A percentile compares a stretch with the other conserved stretches of the same genome.
phyloP scores from a whole-genome alignment of 2,329 filamentous ascomycete genomes.

The Cryphonectria nitschkei region DNA sequence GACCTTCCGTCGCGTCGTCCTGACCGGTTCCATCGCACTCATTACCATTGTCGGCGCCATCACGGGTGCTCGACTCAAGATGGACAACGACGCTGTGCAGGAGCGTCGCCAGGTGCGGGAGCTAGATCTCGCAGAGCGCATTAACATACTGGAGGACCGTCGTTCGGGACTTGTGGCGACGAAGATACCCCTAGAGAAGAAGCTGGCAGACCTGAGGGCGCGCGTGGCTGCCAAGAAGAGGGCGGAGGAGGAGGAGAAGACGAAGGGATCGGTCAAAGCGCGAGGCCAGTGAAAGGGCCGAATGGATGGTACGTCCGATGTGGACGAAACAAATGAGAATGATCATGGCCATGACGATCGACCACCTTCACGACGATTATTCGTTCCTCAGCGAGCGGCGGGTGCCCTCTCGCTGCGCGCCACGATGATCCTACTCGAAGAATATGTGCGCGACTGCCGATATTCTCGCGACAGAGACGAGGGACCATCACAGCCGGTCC shows the following conservation, averaged over 20 bases:
- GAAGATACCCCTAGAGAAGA: conserved; percentile 37
- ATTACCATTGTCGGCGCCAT: conserved; percentile 38
- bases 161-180: conserved; percentile 33
- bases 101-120: conserved; percentile 35
- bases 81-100: conserved; percentile 18
- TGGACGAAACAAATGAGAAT: background rate
- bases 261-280: background rate
- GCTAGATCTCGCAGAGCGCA: conserved; percentile 35
- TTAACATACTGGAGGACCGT: conserved; percentile 38
- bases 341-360: background rate
- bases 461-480: background rate
- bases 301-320: conserved; percentile 4
- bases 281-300: background rate
- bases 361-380: background rate
- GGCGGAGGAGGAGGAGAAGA: conserved; percentile 9
- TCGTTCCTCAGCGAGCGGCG: too few species aligned
- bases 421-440: too few species aligned
- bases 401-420: background rate
- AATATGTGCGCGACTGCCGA: background rate
- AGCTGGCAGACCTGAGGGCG: conserved; percentile 36
- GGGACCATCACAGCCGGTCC: too few species aligned
- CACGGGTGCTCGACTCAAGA: conserved; percentile 41
- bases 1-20: conserved; percentile 33
- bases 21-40: conserved; percentile 36
- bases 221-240: conserved; percentile 33